Percentiles rank a stretch among this genome's conserved stretches.
Conservation (phyloP, 495 filamentous ascomycete species). For the Penicillium daleae region DNA sequence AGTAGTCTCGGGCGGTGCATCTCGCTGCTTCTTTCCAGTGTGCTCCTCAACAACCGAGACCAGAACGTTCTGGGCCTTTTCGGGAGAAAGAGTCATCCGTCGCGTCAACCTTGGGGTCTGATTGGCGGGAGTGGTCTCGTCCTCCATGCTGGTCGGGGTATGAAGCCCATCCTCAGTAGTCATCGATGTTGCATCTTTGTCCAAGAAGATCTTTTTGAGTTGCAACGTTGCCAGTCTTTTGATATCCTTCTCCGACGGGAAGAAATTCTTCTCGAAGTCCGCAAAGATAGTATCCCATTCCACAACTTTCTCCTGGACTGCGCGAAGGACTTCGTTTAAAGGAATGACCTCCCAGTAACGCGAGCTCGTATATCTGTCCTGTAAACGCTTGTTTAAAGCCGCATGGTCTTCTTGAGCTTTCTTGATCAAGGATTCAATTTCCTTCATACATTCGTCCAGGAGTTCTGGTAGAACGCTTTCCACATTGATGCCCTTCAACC, state of each 20-base stretch:
- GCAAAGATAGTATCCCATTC: constrained; percentile 92
- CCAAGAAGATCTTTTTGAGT: constrained; percentile 92
- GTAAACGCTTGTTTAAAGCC: constrained; percentile 71
- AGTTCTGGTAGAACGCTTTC: constrained; percentile 90
- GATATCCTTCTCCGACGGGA: constrained; percentile 97
- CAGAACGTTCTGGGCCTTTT: constrained; percentile 69
- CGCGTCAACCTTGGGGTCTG: constrained; percentile 42
- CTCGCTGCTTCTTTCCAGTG: constrained; percentile 44
- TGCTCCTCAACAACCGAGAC: constrained; percentile 73
- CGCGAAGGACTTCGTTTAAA: constrained; percentile 81
- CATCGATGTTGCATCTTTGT: constrained; percentile 75
- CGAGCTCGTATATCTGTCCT: constrained; percentile 87
- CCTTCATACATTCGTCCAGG: constrained; percentile 73
- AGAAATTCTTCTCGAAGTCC: constrained; percentile 90
- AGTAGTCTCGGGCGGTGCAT: constrained; percentile 20
- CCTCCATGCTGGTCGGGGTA: constrained; percentile 62
- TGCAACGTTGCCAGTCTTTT: constrained; percentile 87
- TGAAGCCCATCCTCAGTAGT: constrained; percentile 50
- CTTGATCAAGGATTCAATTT: constrained; percentile 74
- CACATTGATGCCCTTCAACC: constrained; percentile 84
- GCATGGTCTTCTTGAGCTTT: constrained; percentile 81
- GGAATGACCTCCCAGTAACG: constrained; percentile 97
- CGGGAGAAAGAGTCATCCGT: constrained; percentile 63
- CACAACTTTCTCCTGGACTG: constrained; percentile 88
- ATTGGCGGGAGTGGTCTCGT: constrained; percentile 47